Evolutionary conservation across 306 rosid genomes (phyloP), one percentile per base, ranked within the genome.

Genomic region (Mimosa pudica): DNA sequence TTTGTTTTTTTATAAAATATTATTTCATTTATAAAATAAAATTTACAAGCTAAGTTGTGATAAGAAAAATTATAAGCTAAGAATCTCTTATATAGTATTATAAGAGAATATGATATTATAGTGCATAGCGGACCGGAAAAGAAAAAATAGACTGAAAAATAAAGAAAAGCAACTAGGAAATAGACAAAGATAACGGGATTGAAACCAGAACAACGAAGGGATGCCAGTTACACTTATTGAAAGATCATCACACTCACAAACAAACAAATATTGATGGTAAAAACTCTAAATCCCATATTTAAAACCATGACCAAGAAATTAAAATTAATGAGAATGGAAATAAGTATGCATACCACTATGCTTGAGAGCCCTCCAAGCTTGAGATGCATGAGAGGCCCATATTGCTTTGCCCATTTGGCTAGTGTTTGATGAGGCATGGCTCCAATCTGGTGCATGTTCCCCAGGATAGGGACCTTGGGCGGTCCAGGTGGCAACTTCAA

Each of bases 401-500:
- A n/a, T 38, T 66, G 38, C 24, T 16, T 38, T 20, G 82, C 79
- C 41, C 74, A 73, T 47, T 3, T 4, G 12, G 71, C 71, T 2
- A 83, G 65, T 13, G 68, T 13, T 42, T 6, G 47, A 48, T 83
- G 82, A 16, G 77, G 76, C 12, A 66, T 74, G 16, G 60, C 24
- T 66, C 80, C 80, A 47, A 83, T 70, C 2, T 83, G 76, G 61
- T 83, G 86, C 14, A 78, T 78, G 38, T 68, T 83, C 48, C 85
- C 86, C 62, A 78, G 51, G 17, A 82, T 51, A 4, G 85, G 82
- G 45, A 82, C 30, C 48, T 55, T 82, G 18, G 65, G 38, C 8
- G 86, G 82, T 20, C 86, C 86, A 16, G 82, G 86, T 36, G 82
- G 86, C 72, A 78, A 58, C 46, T 72, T 82, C 6, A 68, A 20